Percentiles rank a stretch among this genome's conserved stretches.
Evolutionary conservation across 768 basidiomycete species (phyloP).

Genomic region (Glaciozyma martinii): DNA sequence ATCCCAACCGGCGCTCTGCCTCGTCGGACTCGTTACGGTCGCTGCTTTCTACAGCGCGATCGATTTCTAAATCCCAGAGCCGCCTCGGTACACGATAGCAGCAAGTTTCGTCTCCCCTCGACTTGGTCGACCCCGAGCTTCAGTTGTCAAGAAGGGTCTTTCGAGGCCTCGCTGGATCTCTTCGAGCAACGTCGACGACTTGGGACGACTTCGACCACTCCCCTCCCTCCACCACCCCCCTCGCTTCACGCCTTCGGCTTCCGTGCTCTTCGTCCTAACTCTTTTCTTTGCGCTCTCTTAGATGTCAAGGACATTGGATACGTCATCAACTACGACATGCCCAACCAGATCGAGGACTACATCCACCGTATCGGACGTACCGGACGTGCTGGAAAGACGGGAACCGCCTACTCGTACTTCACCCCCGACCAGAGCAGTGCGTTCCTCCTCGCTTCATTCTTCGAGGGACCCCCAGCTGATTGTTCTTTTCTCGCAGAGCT

Average conservation of each 20-base stretch:
- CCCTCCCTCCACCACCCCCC: not conserved
- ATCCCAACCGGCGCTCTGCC: no score
- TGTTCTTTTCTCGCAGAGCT: conserved; percentile 53
- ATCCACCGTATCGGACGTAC: conserved; percentile 77
- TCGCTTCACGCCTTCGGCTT: not conserved
- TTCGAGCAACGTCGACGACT: no score
- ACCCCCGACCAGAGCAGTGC: conserved; percentile 56
- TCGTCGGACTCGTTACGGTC: no score
- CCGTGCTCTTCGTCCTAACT: not conserved
- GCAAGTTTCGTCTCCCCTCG: no score
- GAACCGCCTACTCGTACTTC: conserved; percentile 67
- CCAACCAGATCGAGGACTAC: conserved; percentile 58
- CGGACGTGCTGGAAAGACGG: conserved; percentile 69
- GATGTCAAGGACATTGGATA: conserved; percentile 94
- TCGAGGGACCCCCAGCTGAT: not conserved
- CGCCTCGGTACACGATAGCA: no score
- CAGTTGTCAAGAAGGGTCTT: no score
- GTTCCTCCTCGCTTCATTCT: not conserved
- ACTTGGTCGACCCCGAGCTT: no score
- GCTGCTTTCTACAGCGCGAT: no score
- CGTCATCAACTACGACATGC: conserved; percentile 87
- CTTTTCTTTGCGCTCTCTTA: not conserved
- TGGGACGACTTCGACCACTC: no score
- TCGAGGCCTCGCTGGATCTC: no score
- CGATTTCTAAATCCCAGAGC: no score